Evolutionary conservation across 305 asterid genomes (phyloP).

Genomic region (Caryopteris hybrid): DNA sequence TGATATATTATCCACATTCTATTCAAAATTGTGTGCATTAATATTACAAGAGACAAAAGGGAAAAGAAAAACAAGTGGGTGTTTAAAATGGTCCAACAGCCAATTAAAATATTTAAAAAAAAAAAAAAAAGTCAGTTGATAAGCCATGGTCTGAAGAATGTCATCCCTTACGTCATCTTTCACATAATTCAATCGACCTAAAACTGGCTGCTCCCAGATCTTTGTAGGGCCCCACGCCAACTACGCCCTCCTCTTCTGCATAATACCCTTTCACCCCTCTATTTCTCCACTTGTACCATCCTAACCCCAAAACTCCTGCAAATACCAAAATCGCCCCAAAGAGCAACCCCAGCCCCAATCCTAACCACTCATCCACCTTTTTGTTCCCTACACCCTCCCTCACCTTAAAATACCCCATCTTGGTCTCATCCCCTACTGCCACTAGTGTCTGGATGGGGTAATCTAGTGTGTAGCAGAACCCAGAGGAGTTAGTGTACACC

Average conservation of each 20-base stretch:
- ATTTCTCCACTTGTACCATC: conserved; percentile 43
- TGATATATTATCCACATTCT: too few species aligned
- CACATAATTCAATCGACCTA: conserved; percentile 79
- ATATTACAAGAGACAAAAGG: too few species aligned
- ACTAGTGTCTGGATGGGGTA: conserved; percentile 59
- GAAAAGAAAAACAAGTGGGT: neutral
- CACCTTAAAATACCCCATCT: conserved; percentile 75
- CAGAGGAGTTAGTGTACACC: conserved; percentile 79
- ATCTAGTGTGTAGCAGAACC: conserved; percentile 77
- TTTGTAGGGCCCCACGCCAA: conserved; percentile 75
- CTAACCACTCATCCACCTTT: conserved; percentile 33
- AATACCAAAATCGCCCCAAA: conserved; percentile 53
- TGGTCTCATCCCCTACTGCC: conserved; percentile 52
- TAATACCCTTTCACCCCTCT: conserved; percentile 55
- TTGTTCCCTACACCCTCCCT: conserved; percentile 49
- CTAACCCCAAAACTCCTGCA: conserved; percentile 40
- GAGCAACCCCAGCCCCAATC: conserved; percentile 49
- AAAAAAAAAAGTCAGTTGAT: conserved; percentile 11
- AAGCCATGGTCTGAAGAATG: conserved; percentile 19
- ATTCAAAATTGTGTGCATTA: too few species aligned
- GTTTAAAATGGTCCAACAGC: conserved; percentile 9
- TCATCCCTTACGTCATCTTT: conserved; percentile 54
- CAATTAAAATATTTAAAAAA: too few species aligned
- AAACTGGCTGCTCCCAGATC: conserved; percentile 82
- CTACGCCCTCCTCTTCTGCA: conserved; percentile 43